These are phyloP conservation scores for Penicillium paxilli DNA, from an alignment of 495 filamentous ascomycete genomes.

Conservation along the genomic window DNA sequence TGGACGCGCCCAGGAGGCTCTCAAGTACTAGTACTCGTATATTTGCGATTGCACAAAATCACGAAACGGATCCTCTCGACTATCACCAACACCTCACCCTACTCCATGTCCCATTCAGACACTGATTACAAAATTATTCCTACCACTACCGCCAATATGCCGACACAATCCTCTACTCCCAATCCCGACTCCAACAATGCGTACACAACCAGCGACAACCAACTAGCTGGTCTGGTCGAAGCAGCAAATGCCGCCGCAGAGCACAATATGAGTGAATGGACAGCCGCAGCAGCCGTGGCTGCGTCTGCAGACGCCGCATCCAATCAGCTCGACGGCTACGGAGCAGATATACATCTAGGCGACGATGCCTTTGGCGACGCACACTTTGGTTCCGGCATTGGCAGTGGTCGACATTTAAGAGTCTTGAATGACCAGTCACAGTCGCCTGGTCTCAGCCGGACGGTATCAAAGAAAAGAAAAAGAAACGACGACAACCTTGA, in stretches of 20 bases:
- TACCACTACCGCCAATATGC: slow-evolving; percentile 30
- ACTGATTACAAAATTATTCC: slow-evolving; percentile 35
- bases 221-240: slow-evolving; percentile 54
- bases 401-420: slow-evolving; percentile 31
- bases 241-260: slow-evolving; percentile 54
- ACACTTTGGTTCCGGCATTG: slow-evolving; percentile 31
- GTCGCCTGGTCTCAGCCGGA: slow-evolving; percentile 63
- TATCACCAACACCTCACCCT: not conserved
- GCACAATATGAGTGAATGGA: slow-evolving; percentile 49
- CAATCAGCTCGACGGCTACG: slow-evolving; percentile 41
- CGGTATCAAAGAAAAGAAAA: slow-evolving; percentile 46
- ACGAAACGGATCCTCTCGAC: not conserved
- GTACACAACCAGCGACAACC: slow-evolving; percentile 47
- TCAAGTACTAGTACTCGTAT: no score
- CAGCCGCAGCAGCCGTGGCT: slow-evolving; percentile 36
- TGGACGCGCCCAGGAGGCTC: not conserved
- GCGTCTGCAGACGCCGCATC: slow-evolving; percentile 40
- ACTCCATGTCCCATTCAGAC: slow-evolving; percentile 33
- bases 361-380: slow-evolving; percentile 45
- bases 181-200: slow-evolving; percentile 37
- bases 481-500: slow-evolving; percentile 46
- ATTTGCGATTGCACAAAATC: no score
- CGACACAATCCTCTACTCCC: slow-evolving; percentile 24
- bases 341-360: slow-evolving; percentile 40
- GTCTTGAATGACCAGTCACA: slow-evolving; percentile 69